Conservation (phyloP, 2,329 filamentous ascomycete genomes). For the Aureobasidium lini region DNA sequence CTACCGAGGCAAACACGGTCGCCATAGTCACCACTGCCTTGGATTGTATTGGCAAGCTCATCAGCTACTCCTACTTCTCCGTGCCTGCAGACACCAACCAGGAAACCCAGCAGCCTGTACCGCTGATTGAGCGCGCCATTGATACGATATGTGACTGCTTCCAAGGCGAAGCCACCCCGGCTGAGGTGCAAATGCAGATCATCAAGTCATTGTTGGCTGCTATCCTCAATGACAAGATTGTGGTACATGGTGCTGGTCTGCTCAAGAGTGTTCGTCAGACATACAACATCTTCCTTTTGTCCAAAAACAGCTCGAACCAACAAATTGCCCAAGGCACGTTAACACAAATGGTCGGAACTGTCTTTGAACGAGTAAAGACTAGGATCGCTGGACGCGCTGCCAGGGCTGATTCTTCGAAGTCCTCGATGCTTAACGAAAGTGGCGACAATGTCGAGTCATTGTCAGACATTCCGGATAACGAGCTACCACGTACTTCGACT, state of each 20-base stretch:
- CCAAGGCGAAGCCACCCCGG: slow-evolving; percentile 86
- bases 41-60: slow-evolving; percentile 97
- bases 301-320: slow-evolving; percentile 88
- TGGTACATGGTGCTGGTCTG: slow-evolving; percentile 91
- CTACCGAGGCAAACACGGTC: slow-evolving; percentile 78
- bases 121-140: slow-evolving; percentile 92
- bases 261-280: slow-evolving; percentile 96
- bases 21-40: slow-evolving; percentile 82
- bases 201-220: slow-evolving; percentile 94
- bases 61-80: slow-evolving; percentile 97
- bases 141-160: slow-evolving; percentile 99
- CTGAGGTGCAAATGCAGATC: slow-evolving; percentile 93
- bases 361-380: slow-evolving; percentile 89
- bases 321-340: slow-evolving; percentile 94
- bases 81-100: slow-evolving; percentile 44
- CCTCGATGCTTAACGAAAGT: slow-evolving; percentile 30
- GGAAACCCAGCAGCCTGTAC: slow-evolving; percentile 37
- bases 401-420: slow-evolving; percentile 49
- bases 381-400: slow-evolving; percentile 82
- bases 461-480: slow-evolving; percentile 23
- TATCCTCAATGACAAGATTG: slow-evolving; percentile 96
- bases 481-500: slow-evolving; percentile 23
- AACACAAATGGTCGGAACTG: slow-evolving; percentile 97
- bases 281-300: slow-evolving; percentile 97
- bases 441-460: slow-evolving; percentile 22